A percentile compares a stretch with the other conserved stretches of the same genome.
phyloP scores from a whole-genome alignment of 257 asterid species.

The Solanum piurae region DNA sequence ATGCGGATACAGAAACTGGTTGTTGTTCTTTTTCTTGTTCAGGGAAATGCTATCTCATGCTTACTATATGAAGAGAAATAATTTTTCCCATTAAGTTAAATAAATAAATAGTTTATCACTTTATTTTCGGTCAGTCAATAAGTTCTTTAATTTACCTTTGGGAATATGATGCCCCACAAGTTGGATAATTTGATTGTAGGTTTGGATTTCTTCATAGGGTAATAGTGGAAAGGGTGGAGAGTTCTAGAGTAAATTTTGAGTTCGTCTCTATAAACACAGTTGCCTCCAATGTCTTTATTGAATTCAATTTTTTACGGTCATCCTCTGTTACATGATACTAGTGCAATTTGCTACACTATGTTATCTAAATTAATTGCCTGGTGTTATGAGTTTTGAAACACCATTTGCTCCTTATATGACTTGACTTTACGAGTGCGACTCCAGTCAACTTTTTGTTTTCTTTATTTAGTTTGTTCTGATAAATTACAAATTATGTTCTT shows the following conservation, averaged over 20 bases:
- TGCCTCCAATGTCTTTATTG: neutral
- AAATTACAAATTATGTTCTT: neutral
- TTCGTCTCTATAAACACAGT: neutral
- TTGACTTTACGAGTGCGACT: neutral
- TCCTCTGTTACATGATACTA: neutral
- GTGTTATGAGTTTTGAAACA: neutral
- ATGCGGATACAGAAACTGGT: neutral
- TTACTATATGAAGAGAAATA: neutral
- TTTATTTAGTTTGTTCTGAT: neutral
- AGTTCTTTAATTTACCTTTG: neutral
- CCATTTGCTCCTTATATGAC: neutral
- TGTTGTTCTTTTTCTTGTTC: neutral
- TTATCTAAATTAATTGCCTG: neutral
- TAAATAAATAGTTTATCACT: neutral
- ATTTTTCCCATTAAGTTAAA: neutral
- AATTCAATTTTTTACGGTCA: neutral
- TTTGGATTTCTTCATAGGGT: neutral
- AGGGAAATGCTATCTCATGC: neutral
- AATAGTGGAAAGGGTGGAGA: neutral
- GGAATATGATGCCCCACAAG: neutral
- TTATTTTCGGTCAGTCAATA: neutral
- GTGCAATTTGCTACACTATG: neutral
- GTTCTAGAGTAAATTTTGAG: neutral
- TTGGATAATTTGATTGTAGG: neutral
- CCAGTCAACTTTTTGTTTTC: neutral